Conservation (phyloP, 2,329 filamentous ascomycete genomes). For the Beauveria sp. region DNA sequence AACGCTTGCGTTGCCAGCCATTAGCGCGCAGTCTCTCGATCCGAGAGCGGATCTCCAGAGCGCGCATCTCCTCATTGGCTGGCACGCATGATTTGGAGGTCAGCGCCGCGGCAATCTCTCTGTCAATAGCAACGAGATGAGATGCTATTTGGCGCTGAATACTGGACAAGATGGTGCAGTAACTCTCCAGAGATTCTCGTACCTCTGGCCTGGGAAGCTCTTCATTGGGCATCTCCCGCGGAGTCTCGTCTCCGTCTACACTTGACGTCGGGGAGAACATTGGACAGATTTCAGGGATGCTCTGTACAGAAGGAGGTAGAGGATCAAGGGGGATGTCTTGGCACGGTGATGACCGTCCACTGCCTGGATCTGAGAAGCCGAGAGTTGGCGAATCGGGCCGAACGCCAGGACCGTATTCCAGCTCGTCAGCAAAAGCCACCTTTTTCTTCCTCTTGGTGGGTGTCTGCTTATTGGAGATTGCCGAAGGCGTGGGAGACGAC, state of each 20-base stretch:
- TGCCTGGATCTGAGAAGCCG: slow-evolving; percentile 39
- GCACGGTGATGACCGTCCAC: slow-evolving; percentile 3
- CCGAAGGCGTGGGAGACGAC: slow-evolving; percentile 41
- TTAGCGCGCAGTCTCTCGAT: slow-evolving; percentile 47
- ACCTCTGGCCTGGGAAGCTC: slow-evolving; percentile 27
- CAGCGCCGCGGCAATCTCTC: slow-evolving; percentile 26
- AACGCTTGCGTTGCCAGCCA: slow-evolving; percentile 49
- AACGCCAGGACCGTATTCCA: slow-evolving; percentile 37
- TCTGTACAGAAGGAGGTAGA: slow-evolving; percentile 1
- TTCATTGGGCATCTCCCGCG: neutral
- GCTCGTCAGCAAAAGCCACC: slow-evolving; percentile 29
- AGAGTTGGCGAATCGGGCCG: slow-evolving; percentile 55
- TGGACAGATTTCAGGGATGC: slow-evolving; percentile 3
- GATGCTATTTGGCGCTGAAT: slow-evolving; percentile 41
- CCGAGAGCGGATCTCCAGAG: slow-evolving; percentile 38
- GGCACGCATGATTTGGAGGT: slow-evolving; percentile 15
- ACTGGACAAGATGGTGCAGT: slow-evolving; percentile 38
- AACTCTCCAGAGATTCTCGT: slow-evolving; percentile 39
- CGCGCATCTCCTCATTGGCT: slow-evolving; percentile 28
- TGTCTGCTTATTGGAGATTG: slow-evolving; percentile 28
- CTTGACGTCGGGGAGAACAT: slow-evolving; percentile 2
- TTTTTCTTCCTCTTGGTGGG: slow-evolving; percentile 29
- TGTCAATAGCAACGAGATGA: slow-evolving; percentile 40
- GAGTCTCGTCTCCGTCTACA: neutral
- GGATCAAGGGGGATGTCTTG: slow-evolving; percentile 9